Conservation (phyloP, 208 protist genomes). For the Acanthamoeba sp. region DNA sequence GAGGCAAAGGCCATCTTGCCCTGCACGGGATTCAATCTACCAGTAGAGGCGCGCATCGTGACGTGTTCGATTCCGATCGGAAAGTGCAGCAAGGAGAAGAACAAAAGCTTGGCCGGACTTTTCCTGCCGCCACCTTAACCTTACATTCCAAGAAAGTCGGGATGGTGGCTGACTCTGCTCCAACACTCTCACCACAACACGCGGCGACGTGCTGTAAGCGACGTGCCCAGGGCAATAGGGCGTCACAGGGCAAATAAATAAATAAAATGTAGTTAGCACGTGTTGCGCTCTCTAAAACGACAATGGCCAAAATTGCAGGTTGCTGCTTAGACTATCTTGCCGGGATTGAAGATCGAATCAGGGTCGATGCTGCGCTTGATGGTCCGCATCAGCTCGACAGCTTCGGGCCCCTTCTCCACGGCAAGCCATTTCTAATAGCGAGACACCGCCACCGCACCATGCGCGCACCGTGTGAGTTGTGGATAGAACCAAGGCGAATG, state of each 20-base stretch:
- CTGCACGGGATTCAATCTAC: conserved; percentile 16
- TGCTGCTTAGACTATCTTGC: conserved; percentile 79
- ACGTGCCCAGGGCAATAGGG: no score
- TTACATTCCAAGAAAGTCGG: neutral
- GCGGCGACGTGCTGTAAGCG: no score
- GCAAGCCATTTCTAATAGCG: conserved; percentile 80
- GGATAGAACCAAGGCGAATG: neutral
- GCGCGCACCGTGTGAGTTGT: no score
- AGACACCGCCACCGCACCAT: neutral
- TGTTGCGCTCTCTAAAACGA: neutral
- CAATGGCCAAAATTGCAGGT: neutral
- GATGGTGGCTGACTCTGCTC: no score
- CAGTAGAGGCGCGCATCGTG: neutral
- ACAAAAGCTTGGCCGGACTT: neutral
- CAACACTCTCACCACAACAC: no score
- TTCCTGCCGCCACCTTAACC: neutral
- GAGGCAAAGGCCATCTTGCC: conserved; percentile 19
- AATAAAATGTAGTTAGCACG: neutral
- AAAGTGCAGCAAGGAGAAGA: neutral
- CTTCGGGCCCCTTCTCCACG: conserved; percentile 87
- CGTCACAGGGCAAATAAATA: neutral
- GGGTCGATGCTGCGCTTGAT: conserved; percentile 93
- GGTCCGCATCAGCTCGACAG: conserved; percentile 91
- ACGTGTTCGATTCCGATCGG: neutral
- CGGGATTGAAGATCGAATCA: conserved; percentile 93